Evolutionary conservation across 2,329 filamentous ascomycete species (phyloP), one percentile per base, ranked within the genome.

Genomic region (Gnomoniopsis sp.): DNA sequence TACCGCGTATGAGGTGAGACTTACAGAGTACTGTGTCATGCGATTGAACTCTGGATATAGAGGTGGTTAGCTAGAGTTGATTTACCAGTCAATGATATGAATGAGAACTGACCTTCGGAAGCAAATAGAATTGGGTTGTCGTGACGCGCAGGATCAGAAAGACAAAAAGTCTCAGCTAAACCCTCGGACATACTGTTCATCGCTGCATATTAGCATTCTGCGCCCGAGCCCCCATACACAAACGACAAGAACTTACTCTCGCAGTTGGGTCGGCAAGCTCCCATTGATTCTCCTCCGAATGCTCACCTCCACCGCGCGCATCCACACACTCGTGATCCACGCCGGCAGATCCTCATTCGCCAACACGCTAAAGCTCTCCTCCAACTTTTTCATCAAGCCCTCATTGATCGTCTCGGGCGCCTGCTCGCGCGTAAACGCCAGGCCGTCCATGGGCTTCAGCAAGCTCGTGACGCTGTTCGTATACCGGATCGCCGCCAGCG

Each of bases 61-160:
- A 26, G 19, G 44, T 7, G 2, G 2, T 22, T 8, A n/a, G 43
- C 53, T 33, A 57, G 55, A 38, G 8, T 38, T 38, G 34, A 38
- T 38, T n/a, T n/a, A 38, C 34, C 15, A 38, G 8, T 8, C 34
- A 15, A 38, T 8, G 8, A 38, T 38, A 8, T 38, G 8, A 38
- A 38, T 38, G 8, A 19, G 15, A n/a, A 33, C 51, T 60, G 68
- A 88, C 87, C 86, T 79, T 90, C 86, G 6, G 87, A 91, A 6
- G 88, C 87, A 71, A 91, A 90, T 1, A 91, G 83, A 61, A 91
- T 89, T 0, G 88, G 89, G 67, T 91, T 91, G 61, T 91, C 89
- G 2, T 81, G 77, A 57, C 88, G 77, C 1, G 87, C 88, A 6
- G 89, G 88, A 69, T 92, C 89, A 1, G 87, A 89, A 57, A 92